Evolutionary conservation across 1,139 yeast species (phyloP).

Genomic region (Blastobotrys aristatus): DNA sequence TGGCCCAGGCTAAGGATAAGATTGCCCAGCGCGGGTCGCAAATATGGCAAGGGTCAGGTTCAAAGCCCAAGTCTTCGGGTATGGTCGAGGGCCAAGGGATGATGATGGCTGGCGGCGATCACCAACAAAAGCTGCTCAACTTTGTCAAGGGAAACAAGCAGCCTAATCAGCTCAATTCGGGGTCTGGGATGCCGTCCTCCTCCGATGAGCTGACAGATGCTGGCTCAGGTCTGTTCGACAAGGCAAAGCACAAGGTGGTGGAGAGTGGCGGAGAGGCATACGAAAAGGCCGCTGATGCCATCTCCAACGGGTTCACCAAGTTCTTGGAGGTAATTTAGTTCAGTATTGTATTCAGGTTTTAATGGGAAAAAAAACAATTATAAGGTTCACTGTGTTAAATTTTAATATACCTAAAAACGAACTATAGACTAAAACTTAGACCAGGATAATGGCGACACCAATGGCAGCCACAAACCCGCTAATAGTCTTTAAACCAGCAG

Average conservation of each 20-base stretch:
- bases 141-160: slow-evolving; percentile 45
- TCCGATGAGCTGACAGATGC: slow-evolving; percentile 39
- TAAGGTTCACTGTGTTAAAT: too few species aligned
- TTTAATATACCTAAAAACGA: too few species aligned
- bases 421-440: too few species aligned
- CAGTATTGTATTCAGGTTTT: too few species aligned
- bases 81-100: slow-evolving; percentile 48
- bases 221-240: slow-evolving; percentile 31
- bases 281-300: slow-evolving; percentile 20
- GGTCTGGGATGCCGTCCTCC: slow-evolving; percentile 37
- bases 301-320: slow-evolving; percentile 19
- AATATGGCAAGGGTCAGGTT: slow-evolving; percentile 37
- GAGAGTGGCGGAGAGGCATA: slow-evolving; percentile 25
- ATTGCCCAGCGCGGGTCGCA: slow-evolving; percentile 24
- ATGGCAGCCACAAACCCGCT: too few species aligned
- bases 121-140: slow-evolving; percentile 44
- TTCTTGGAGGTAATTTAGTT: not conserved
- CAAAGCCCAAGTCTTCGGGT: too few species aligned
- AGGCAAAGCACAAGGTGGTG: slow-evolving; percentile 18
- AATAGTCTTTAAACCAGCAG: too few species aligned
- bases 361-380: too few species aligned
- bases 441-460: too few species aligned
- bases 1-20: slow-evolving; percentile 18
- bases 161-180: slow-evolving; percentile 36
- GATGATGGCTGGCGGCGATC: slow-evolving; percentile 43